A percentile compares a stretch with the other conserved stretches of the same genome.
phyloP scores from a whole-genome alignment of 1,284 basidiomycete species.

The Coriolopsis trogii region DNA sequence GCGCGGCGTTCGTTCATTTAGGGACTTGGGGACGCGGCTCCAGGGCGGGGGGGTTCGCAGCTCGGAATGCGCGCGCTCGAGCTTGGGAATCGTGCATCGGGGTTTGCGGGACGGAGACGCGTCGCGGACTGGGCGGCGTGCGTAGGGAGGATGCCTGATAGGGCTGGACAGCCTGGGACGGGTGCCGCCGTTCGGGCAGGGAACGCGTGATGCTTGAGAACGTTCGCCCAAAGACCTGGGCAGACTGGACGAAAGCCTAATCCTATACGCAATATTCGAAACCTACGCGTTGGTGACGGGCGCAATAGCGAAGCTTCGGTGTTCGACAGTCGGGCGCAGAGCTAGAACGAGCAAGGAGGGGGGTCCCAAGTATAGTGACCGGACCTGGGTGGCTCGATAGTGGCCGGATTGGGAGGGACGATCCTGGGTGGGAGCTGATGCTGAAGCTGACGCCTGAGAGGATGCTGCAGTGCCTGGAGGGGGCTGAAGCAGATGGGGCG shows the following conservation, averaged over 20 bases:
- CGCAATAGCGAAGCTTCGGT: too few species aligned
- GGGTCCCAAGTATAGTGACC: conserved; percentile 19
- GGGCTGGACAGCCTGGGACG: conserved; percentile 17
- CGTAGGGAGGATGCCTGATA: conserved; percentile 10
- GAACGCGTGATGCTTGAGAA: conserved; percentile 14
- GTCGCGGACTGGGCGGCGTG: conserved; percentile 13
- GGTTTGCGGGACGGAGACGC: conserved; percentile 3
- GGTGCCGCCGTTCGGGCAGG: conserved; percentile 7
- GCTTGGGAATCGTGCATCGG: conserved; percentile 3
- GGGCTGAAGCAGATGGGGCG: conserved; percentile 8
- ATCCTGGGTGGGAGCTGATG: too few species aligned
- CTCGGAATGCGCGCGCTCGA: not conserved
- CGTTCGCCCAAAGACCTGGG: conserved; percentile 10
- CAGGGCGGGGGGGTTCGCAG: not conserved
- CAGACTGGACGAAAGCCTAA: conserved; percentile 10
- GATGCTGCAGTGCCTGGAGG: conserved; percentile 7
- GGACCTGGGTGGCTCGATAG: conserved; percentile 11
- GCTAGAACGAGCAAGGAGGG: not conserved
- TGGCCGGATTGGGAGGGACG: conserved; percentile 6
- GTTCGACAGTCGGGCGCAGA: conserved; percentile 3
- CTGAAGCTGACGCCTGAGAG: too few species aligned
- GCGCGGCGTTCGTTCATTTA: not conserved
- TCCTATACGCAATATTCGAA: conserved; percentile 14
- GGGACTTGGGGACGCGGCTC: too few species aligned
- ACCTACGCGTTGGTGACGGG: conserved; percentile 6